phyloP scores from a whole-genome alignment of 1,284 basidiomycete species.

The Sphagnurus paluster region DNA sequence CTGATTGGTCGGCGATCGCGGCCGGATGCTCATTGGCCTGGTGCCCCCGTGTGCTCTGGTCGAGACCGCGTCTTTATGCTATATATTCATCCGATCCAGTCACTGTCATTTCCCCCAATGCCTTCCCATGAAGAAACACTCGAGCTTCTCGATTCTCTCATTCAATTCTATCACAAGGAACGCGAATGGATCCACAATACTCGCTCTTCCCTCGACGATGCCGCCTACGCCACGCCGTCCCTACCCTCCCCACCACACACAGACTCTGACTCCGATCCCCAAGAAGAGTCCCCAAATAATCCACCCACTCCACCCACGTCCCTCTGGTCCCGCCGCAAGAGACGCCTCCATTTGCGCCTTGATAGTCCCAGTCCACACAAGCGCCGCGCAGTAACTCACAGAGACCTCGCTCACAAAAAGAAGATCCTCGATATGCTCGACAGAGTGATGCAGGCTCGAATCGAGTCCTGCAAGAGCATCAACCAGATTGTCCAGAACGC shows the following conservation, averaged over 20 bases:
- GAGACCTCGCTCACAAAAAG: constrained; percentile 29
- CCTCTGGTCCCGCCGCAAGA: constrained; percentile 44
- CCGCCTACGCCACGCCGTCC: constrained; percentile 16
- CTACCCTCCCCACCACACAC: constrained; percentile 13
- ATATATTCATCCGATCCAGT: background rate
- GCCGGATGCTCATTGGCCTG: background rate
- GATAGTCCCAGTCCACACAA: constrained; percentile 20
- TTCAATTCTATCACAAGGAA: constrained; percentile 66
- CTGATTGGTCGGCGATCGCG: constrained; percentile 12
- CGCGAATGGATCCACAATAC: constrained; percentile 66
- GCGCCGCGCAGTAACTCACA: constrained; percentile 12
- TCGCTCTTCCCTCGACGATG: constrained; percentile 43
- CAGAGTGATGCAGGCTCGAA: constrained; percentile 67
- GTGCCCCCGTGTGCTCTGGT: background rate
- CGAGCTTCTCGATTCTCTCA: constrained; percentile 59
- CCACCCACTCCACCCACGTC: constrained; percentile 24
- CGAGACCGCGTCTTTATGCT: constrained; percentile 7
- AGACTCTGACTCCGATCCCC: constrained; percentile 12
- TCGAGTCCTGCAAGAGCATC: constrained; percentile 71
- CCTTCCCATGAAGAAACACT: constrained; percentile 35
- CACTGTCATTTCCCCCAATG: constrained; percentile 5
- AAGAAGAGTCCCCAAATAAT: constrained; percentile 4
- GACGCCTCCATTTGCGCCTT: constrained; percentile 35
- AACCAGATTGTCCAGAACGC: constrained; percentile 58
- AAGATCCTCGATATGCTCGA: constrained; percentile 68